These are phyloP conservation scores for Lodderomyces theae DNA, from an alignment of 1,139 yeast genomes.

Conservation along the genomic window DNA sequence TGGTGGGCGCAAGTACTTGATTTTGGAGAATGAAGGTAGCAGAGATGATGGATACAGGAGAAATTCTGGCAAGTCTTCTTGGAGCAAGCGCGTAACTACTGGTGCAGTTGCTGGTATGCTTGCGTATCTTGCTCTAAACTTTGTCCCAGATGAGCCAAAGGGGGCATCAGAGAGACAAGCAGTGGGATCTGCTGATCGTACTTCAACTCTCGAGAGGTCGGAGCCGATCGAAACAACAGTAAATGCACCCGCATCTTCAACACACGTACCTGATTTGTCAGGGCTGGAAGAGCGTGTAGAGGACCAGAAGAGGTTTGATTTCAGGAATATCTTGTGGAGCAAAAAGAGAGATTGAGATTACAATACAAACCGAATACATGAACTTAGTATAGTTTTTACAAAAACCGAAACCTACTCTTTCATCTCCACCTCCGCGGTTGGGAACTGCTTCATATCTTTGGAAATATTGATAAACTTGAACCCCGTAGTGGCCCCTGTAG, in stretches of 20 bases:
- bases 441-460: constrained; percentile 29
- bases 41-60: constrained; percentile 8
- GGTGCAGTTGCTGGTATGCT: constrained; percentile 1
- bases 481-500: constrained; percentile 72
- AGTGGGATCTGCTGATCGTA: background rate
- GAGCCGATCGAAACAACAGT: background rate
- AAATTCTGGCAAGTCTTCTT: background rate
- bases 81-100: constrained; percentile 1
- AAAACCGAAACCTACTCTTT: constrained; percentile 2
- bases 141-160: background rate
- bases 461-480: constrained; percentile 46
- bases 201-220: background rate
- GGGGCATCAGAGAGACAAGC: background rate
- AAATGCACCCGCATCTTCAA: background rate
- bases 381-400: background rate
- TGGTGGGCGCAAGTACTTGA: constrained; percentile 26
- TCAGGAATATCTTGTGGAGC: constrained; percentile 4
- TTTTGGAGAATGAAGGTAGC: constrained; percentile 22
- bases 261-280: background rate
- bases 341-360: background rate
- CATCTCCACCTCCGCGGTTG: constrained; percentile 28
- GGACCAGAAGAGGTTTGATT: background rate
- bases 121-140: background rate
- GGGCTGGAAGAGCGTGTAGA: background rate
- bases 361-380: background rate